These are phyloP conservation scores for Ophiosphaerella herpotricha DNA, from an alignment of 2,329 filamentous ascomycete genomes.

Conservation along the genomic window DNA sequence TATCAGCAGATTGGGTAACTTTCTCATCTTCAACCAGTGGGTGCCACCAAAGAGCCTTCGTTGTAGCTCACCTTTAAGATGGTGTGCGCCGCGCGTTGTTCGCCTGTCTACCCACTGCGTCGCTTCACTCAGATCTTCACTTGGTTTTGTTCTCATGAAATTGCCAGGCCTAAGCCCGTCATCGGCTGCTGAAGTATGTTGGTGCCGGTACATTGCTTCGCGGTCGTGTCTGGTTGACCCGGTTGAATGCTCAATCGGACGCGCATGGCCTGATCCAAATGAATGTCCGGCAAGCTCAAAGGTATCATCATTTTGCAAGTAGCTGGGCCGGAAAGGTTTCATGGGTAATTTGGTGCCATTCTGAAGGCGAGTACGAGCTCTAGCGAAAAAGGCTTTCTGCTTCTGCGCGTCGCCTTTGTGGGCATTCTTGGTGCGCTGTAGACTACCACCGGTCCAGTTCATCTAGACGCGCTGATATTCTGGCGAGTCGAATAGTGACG, in stretches of 20 bases:
- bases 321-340: slow-evolving; percentile 31
- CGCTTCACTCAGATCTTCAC: no score
- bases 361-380: slow-evolving; percentile 41
- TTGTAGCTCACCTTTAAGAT: no score
- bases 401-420: slow-evolving; percentile 44
- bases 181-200: not conserved
- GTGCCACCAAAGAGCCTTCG: no score
- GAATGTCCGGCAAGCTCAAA: slow-evolving; percentile 8
- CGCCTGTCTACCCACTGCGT: no score
- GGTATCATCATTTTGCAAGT: slow-evolving; percentile 17
- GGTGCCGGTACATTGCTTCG: not conserved
- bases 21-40: no score
- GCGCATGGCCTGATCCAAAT: slow-evolving; percentile 13
- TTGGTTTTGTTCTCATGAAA: no score
- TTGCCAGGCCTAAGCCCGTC: not conserved
- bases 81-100: no score
- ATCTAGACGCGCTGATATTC: slow-evolving; percentile 28
- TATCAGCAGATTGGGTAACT: not conserved
- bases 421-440: slow-evolving; percentile 46
- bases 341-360: slow-evolving; percentile 15
- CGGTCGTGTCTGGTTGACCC: slow-evolving; percentile 3
- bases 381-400: slow-evolving; percentile 55
- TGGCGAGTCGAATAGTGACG: not conserved
- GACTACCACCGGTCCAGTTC: slow-evolving; percentile 57
- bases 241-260: slow-evolving; percentile 11